These are phyloP conservation scores for Rhizophagus sp. DNA, from an alignment of 192 early-diverging fungal species.

Conservation along the genomic window DNA sequence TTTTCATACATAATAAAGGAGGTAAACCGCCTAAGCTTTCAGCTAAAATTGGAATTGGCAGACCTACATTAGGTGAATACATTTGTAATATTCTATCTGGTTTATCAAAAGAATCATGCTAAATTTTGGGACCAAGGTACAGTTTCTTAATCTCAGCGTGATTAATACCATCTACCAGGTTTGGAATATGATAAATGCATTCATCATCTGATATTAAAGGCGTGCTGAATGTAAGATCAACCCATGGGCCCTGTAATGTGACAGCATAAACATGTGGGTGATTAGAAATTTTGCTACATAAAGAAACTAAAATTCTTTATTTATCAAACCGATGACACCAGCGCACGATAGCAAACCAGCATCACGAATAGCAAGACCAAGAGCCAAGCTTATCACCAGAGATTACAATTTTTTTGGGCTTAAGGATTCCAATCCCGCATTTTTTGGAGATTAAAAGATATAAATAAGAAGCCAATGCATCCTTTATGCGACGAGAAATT, in stretches of 20 bases:
- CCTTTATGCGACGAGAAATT: conserved; percentile 84
- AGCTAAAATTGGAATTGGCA: conserved; percentile 44
- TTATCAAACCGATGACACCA: conserved; percentile 47
- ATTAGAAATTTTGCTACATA: not conserved
- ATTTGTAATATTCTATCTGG: conserved; percentile 42
- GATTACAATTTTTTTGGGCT: conserved; percentile 60
- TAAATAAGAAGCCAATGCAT: conserved; percentile 75
- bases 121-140: conserved; percentile 6
- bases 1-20: conserved; percentile 42
- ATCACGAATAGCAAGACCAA: conserved; percentile 58
- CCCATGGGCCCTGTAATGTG: conserved; percentile 28
- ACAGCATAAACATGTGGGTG: not conserved
- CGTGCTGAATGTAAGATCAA: conserved; percentile 51
- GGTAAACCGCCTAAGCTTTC: conserved; percentile 41
- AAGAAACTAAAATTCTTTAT: not conserved
- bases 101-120: conserved; percentile 31
- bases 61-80: conserved; percentile 46
- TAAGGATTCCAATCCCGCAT: conserved; percentile 46
- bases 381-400: conserved; percentile 65
- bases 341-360: conserved; percentile 56
- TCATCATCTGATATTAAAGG: conserved; percentile 36
- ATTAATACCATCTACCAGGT: no score
- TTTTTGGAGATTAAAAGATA: conserved; percentile 58
- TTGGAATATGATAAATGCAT: no score
- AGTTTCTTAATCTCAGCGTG: no score